Base-by-base conservation (phyloP, 2,329 filamentous ascomycete species). In the Alternaria sp. region DNA sequence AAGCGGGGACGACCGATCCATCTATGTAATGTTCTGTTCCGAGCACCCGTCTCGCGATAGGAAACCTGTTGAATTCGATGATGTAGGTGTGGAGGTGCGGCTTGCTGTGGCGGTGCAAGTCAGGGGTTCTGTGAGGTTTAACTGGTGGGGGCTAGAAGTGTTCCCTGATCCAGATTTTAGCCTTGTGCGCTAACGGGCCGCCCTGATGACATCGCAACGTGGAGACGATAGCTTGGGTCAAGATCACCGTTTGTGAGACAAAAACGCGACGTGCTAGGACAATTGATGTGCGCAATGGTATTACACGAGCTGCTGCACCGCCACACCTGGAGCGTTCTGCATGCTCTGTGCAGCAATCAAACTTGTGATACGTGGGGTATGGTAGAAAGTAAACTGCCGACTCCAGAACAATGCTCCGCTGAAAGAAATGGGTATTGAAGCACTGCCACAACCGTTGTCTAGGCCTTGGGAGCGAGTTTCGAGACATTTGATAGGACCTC, bases 41-140 rank as follows among this genome's bases (percentile, higher is more conserved):
- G 51, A 54, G 38, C 36, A 44, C 25, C 38, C 38, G 50, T 52
- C n/a, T 52, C 51, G 38, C 51, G 27, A 54, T 54, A 34, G 36
- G 27, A 54, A 54, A 54, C 51, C 51, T 44, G 51, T 32, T 54
- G 51, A 27, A 25, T 32, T 20, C 38, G 51, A 54, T 54, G 51
- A 54, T 54, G 51, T 54, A 40, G 51, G 51, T 54, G 38, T n/a
- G 51, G 38, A 54, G 51, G 51, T 44, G 27, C 27, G 51, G 51
- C 36, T 32, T 44, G 27, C 51, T 44, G 50, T 52, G 51, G 51
- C 51, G 40, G 51, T 43, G 51, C 40, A 44, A 34, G 14, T 18
- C 51, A 54, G 51, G 51, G 38, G 51, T 44, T 43, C 27, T 25
- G 14, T 30, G 36, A 25, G 14, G 27, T 54, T 25, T 54, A 30